Base-by-base conservation (phyloP, 371 early-diverging fungal genomes). In the Mucor irregularis region DNA sequence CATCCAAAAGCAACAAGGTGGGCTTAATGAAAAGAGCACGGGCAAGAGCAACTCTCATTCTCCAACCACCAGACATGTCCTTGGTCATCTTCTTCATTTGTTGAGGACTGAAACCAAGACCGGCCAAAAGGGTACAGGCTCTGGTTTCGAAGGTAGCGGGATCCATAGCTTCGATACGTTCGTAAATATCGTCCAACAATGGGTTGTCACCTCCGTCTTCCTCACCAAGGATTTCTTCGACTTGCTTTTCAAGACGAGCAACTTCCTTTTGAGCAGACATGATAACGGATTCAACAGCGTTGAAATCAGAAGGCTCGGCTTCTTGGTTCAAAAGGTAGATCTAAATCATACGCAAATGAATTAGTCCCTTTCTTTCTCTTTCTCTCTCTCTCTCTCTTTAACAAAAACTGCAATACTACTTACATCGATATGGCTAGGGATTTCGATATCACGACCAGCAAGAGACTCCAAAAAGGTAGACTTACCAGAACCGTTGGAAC, bases 51-150 rank as follows among this genome's bases (percentile, higher is more conserved):
- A 97, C 98, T 67, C 99, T 87, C 98, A 98, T 98, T 62, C 97
- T 89, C 99, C 99, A 99, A 66, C 99, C 99, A 87, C 99, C 99
- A 71, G 97, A 97, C 79, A 99, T 87, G 63, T 94, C 94, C 81
- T 88, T 91, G 58, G 98, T 97, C 55, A 80, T 83, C 78, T 90
- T 89, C 56, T 81, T 73, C 92, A 94, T 93, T 62, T 89, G 89
- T 42, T 82, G 80, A 49, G 90, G 80, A 58, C 79, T 76, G 81
- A 99, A 99, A 47, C 99, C 99, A 22, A 99, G 84, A 84, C 98
- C 98, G 68, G 90, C 67, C 43, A 99, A 84, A 31, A 98, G 84
- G 47, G 87, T 85, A 33, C 90, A 91, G 13, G 96, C 99, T 60
- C 97, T 91, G 37, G 91, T 78, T 71, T 97, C 98, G 61, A 97